Evolutionary conservation across 2,329 filamentous ascomycete species (phyloP), one percentile per base, ranked within the genome.

Genomic region (Aspergillus pseudotamarii): DNA sequence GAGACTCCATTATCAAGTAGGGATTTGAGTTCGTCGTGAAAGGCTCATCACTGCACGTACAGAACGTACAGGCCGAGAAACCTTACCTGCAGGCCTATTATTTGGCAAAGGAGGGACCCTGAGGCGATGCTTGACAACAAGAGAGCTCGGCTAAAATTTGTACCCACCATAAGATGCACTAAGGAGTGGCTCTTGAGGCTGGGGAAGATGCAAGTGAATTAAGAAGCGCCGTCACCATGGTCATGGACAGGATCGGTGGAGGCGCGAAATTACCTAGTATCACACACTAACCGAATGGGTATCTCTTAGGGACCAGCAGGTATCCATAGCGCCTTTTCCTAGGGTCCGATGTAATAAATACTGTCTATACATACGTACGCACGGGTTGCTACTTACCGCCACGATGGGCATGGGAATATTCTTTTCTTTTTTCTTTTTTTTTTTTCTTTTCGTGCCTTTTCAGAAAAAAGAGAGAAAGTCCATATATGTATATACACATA

Each of bases 211-310:
- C 59, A 64, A 65, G 64, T 63, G 58, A 65, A 58, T 58, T 58
- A 64, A 64, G 50, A 58, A 62, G 60, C 64, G 60, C 67, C 68
- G 67, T 68, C 66, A 59, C 67, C 64, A 66, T 69, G 68, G 67
- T 38, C 62, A 60, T 61, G 66, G 65, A 60, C 63, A 57, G 43
- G 58, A 58, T 61, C 59, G 60, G 64, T 67, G 66, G 64, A 65
- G 64, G 60, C 50, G 58, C 41, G 48, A 57, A 55, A 55, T 55
- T 23, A 55, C 51, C 10, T 55, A 19, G 50, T 54, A 34, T 34
- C n/a, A n/a, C 30, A 54, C 36, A 19, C 50, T 54, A 54, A 54
- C 46, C 45, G 4, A 23, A 48, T 26, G n/a, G n/a, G 23, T 54
- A 21, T 19, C 28, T 34, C 19, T 53, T 8, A 53, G 48, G 48